Evolutionary conservation across 2,329 filamentous ascomycete species (phyloP).

Genomic region (Ramichloridium luteum): DNA sequence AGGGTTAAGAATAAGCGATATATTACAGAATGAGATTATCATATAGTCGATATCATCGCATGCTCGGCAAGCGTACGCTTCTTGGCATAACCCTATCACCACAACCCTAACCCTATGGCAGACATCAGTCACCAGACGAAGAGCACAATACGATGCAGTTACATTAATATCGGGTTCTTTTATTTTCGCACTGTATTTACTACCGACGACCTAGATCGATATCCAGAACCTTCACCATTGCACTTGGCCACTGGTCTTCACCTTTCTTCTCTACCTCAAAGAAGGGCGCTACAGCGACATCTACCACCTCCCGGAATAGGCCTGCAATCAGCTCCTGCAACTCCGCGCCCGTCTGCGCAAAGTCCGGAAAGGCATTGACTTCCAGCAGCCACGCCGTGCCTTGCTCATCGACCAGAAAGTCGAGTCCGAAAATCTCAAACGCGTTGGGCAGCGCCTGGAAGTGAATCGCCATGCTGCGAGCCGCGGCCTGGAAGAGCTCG

Average conservation of each 20-base stretch:
- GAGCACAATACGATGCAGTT: too few relatives aligned
- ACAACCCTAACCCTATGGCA: too few relatives aligned
- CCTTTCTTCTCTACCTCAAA: conserved; percentile 35
- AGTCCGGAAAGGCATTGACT: conserved; percentile 93
- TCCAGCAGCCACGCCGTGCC: conserved; percentile 68
- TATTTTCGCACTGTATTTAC: too few relatives aligned
- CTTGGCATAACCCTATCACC: too few relatives aligned
- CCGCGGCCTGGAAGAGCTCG: conserved; percentile 77
- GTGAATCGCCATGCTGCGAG: conserved; percentile 70
- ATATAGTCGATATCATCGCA: too few relatives aligned
- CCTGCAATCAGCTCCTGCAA: conserved; percentile 59
- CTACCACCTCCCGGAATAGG: conserved; percentile 64
- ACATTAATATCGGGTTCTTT: background rate
- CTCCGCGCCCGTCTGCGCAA: conserved; percentile 74
- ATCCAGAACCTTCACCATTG: conserved; percentile 34
- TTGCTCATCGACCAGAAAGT: conserved; percentile 65
- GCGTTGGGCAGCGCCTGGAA: conserved; percentile 82
- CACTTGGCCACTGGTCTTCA: too few relatives aligned
- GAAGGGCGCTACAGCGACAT: conserved; percentile 54
- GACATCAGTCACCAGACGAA: too few relatives aligned
- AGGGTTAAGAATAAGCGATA: too few relatives aligned
- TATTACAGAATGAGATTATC: too few relatives aligned
- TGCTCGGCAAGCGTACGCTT: too few relatives aligned
- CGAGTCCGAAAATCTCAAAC: conserved; percentile 85
- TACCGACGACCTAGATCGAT: conserved; percentile 32